Conservation (phyloP, 2,329 filamentous ascomycete genomes). For the Teratosphaeria pseudoeucalypti region DNA sequence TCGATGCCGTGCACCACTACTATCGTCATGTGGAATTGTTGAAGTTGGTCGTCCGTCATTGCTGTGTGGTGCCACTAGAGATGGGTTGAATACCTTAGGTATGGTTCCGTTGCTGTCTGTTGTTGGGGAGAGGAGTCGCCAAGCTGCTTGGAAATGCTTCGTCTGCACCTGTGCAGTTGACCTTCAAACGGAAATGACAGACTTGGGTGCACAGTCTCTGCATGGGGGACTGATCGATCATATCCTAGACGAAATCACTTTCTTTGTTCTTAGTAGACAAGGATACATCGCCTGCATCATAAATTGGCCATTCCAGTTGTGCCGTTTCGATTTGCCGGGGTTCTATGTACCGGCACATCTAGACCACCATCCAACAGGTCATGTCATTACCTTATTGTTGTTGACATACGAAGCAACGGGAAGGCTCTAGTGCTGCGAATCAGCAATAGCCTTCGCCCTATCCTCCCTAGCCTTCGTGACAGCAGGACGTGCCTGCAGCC, state of each 20-base stretch:
- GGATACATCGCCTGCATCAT: neutral
- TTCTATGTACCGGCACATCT: neutral
- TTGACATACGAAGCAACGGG: neutral
- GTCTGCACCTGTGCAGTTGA: neutral
- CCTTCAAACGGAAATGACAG: neutral
- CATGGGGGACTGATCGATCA: neutral
- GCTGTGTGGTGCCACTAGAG: neutral
- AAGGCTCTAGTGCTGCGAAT: neutral
- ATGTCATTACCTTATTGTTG: neutral
- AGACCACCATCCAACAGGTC: neutral
- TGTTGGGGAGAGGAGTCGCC: neutral
- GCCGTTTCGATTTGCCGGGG: neutral
- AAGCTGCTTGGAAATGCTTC: neutral
- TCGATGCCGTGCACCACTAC: neutral
- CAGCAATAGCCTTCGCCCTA: conserved; percentile 10
- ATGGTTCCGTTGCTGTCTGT: neutral
- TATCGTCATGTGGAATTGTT: neutral
- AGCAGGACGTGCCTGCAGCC: conserved; percentile 16
- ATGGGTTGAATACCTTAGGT: neutral
- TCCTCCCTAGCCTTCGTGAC: conserved; percentile 22
- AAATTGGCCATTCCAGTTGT: neutral
- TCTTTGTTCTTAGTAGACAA: neutral
- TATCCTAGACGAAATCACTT: neutral
- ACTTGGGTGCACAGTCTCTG: neutral
- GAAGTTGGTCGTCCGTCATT: neutral